Base-by-base conservation (phyloP, 495 filamentous ascomycete species). In the Hypoxylon cercidicola region DNA sequence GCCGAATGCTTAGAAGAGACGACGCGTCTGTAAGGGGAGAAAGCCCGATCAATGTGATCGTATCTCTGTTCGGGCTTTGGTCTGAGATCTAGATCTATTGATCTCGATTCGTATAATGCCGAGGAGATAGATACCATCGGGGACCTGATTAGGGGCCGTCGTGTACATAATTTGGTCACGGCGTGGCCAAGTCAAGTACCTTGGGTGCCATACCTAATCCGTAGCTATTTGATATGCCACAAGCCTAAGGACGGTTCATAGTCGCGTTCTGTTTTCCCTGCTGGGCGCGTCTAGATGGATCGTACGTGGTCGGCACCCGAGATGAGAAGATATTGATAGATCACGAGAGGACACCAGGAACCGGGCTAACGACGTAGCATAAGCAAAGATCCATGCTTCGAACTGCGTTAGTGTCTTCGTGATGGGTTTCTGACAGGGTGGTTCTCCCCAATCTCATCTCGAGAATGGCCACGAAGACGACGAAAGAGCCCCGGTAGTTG, bases 211-310 rank as follows among this genome's bases (percentile, higher is more conserved):
- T 41, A 16, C 35, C 43, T 43, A 44, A 34, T 18, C 39, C 19
- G 34, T 1, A 60, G 20, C 23, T 34, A 37, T 20, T 21, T 47
- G 25, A 35, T 49, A 28, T 21, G 28, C 10, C 35, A 32, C 49
- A 47, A 63, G 59, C 41, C 37, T 28, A 51, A 28, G 37, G 12
- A 48, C 37, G 45, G 48, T 55, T 28, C 43, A 25, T 12, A 40
- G 37, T 63, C 60, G 60, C 60, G 34, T 50, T 46, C 54, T 62
- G 40, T 44, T 57, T 52, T 35, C 55, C 45, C 16, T 28, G 34
- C 51, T 13, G 41, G 43, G 32, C 9, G 39, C 44, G 30, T 12
- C 48, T 34, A 20, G 39, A 18, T 50, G 35, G 37, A 46, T 4
- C 40, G 23, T 34, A 56, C 28, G 52, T 56, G 40, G 32, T 47